Conservation (phyloP, 2,329 filamentous ascomycete genomes). For the Aureobasidium sp. region DNA sequence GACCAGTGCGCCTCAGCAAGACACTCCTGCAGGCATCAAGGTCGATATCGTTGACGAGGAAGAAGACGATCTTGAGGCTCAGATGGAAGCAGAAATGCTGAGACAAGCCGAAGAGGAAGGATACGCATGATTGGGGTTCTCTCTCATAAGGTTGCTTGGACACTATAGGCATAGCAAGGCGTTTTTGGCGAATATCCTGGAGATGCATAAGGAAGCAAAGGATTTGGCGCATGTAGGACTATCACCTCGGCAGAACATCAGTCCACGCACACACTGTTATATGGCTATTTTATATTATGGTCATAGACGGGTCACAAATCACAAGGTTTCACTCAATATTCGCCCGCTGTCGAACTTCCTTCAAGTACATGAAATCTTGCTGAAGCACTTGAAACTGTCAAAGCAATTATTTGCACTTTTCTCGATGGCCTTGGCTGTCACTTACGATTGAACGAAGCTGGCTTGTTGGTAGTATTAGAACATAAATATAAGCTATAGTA, state of each 20-base stretch:
- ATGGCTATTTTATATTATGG: not conserved
- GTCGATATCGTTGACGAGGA: slow-evolving; percentile 32
- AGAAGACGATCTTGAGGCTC: slow-evolving; percentile 56
- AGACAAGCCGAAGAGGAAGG: slow-evolving; percentile 30
- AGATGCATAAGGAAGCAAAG: not conserved
- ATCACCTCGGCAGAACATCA: not conserved
- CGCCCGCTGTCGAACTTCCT: not conserved
- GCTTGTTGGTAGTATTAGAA: too few relatives aligned
- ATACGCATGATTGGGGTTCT: slow-evolving; percentile 20
- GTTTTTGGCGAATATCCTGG: slow-evolving; percentile 1
- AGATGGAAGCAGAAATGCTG: slow-evolving; percentile 39
- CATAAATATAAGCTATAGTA: not conserved
- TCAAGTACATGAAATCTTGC: not conserved
- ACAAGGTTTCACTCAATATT: not conserved
- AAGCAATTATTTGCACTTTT: too few relatives aligned
- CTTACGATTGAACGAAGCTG: too few relatives aligned
- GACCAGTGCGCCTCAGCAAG: slow-evolving; percentile 35
- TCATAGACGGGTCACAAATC: not conserved
- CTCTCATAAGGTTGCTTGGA: not conserved
- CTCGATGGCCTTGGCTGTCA: too few relatives aligned
- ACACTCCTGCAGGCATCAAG: slow-evolving; percentile 22
- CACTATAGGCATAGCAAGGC: slow-evolving; percentile 12
- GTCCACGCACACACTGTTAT: not conserved
- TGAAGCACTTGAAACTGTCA: too few relatives aligned
- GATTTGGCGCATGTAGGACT: not conserved